A percentile compares a stretch with the other conserved stretches of the same genome.
Evolutionary conservation across 768 basidiomycete species (phyloP).

Genomic region (Amanita subjunquillea): DNA sequence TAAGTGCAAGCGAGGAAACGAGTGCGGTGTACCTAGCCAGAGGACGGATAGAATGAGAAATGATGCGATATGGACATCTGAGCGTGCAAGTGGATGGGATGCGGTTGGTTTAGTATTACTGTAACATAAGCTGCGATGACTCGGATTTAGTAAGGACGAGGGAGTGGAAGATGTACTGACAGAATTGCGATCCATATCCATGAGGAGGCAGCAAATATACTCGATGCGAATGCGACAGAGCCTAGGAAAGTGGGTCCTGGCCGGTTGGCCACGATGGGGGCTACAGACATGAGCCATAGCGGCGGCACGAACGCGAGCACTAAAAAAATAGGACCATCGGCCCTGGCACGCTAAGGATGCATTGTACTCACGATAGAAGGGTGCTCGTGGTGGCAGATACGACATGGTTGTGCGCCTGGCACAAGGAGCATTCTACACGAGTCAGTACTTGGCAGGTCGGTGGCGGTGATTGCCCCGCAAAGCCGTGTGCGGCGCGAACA

Average conservation of each 20-base stretch:
- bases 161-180: conserved; percentile 12
- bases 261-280: conserved; percentile 21
- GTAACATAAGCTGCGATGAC: conserved; percentile 15
- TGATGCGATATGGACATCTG: conserved; percentile 21
- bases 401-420: background rate
- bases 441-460: background rate
- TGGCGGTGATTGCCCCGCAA: background rate
- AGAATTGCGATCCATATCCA: conserved; percentile 24
- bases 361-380: background rate
- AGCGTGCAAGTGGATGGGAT: conserved; percentile 20
- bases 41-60: conserved; percentile 18
- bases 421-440: background rate
- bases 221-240: conserved; percentile 22
- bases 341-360: background rate
- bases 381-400: background rate
- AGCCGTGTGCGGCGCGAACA: background rate
- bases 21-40: conserved; percentile 19
- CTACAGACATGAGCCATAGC: conserved; percentile 9
- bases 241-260: conserved; percentile 20
- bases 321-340: background rate
- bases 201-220: conserved; percentile 17
- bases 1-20: background rate
- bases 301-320: background rate
- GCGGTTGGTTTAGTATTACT: conserved; percentile 18
- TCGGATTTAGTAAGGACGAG: background rate